Conservation (phyloP, 108 stramenopile genomes). For the Skeletonema menzelii region DNA sequence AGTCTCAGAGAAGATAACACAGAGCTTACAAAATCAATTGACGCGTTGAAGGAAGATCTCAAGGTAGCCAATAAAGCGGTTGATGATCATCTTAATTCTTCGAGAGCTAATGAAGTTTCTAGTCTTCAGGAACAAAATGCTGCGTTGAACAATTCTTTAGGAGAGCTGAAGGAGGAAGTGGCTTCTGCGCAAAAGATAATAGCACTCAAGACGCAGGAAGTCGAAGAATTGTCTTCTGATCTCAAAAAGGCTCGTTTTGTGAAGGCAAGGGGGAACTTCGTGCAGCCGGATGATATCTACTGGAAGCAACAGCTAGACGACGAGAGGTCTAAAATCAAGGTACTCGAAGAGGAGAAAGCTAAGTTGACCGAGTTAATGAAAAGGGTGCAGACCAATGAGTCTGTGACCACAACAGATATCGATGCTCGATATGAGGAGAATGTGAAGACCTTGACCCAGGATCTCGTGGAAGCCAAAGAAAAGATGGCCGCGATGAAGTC, state of each 20-base stretch:
- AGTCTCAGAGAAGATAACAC: background rate
- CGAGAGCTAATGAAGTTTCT: background rate
- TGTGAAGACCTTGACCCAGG: constrained; percentile 22
- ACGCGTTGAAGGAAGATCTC: background rate
- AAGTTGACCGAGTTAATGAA: background rate
- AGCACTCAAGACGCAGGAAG: constrained; percentile 10
- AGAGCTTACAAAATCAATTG: background rate
- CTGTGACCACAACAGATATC: constrained; percentile 21
- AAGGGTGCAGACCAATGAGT: constrained; percentile 30
- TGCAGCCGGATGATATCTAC: constrained; percentile 4
- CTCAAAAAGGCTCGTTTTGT: background rate
- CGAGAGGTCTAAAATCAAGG: constrained; percentile 18
- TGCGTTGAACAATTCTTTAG: background rate
- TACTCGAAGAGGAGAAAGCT: constrained; percentile 14
- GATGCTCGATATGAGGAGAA: constrained; percentile 11
- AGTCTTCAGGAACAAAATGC: background rate
- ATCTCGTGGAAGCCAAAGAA: constrained; percentile 40
- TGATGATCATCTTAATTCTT: background rate
- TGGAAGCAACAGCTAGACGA: constrained; percentile 9
- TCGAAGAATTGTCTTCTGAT: constrained; percentile 9
- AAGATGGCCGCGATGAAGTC: constrained; percentile 53
- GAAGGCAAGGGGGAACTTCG: background rate
- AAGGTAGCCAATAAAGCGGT: background rate
- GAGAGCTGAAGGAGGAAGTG: background rate
- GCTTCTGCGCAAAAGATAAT: background rate